Conservation (phyloP, 2,329 filamentous ascomycete species). For the Monosporascus cannonballus region DNA sequence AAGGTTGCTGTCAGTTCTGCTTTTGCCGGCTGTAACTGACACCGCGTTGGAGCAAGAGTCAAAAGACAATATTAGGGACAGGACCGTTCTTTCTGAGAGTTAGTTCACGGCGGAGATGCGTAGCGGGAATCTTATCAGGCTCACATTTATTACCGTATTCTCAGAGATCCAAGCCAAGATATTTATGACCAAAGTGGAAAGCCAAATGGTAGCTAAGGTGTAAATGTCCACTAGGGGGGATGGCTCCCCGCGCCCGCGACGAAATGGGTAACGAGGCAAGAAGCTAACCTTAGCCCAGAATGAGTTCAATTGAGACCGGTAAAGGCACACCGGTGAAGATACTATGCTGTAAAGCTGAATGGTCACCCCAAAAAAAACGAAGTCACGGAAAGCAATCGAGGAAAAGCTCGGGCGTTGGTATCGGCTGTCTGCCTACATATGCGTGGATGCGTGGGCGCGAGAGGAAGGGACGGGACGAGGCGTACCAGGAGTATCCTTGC, state of each 20-base stretch:
- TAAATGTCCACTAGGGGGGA: neutral
- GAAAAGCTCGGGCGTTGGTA: neutral
- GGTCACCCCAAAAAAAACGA: neutral
- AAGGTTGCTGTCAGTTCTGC: slow-evolving; percentile 14
- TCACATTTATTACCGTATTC: neutral
- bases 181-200: neutral
- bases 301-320: neutral
- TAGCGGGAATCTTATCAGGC: neutral
- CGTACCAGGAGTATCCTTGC: neutral
- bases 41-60: slow-evolving; percentile 5
- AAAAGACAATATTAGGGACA: neutral
- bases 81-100: neutral
- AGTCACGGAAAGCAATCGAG: neutral
- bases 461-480: neutral
- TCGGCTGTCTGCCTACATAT: neutral
- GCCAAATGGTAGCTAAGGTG: neutral
- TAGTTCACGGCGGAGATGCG: neutral
- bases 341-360: neutral
- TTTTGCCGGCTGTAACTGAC: slow-evolving; percentile 16
- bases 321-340: neutral
- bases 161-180: neutral
- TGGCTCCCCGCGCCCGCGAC: neutral
- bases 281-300: neutral
- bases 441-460: neutral
- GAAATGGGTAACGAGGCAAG: neutral